phyloP scores from a whole-genome alignment of 2,329 filamentous ascomycete species.

The Tolypocladium endophyticum region DNA sequence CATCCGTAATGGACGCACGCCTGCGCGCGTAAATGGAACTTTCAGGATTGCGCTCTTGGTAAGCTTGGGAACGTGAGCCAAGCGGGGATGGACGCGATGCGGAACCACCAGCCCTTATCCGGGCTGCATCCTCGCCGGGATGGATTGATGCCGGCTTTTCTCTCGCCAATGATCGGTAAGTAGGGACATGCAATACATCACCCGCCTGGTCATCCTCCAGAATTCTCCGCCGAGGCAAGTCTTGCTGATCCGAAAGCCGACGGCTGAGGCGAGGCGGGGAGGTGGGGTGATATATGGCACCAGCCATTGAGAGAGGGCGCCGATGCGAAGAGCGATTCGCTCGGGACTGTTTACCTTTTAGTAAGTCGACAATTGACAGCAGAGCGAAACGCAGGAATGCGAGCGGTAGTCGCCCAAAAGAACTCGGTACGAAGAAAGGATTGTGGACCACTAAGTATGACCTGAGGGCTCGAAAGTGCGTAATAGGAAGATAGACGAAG shows the following conservation, averaged over 20 bases:
- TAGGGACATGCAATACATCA: slow-evolving; percentile 29
- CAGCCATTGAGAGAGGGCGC: slow-evolving; percentile 41
- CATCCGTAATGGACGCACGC: slow-evolving; percentile 38
- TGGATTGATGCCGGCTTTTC: slow-evolving; percentile 31
- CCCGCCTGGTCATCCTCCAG: slow-evolving; percentile 33
- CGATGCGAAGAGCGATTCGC: slow-evolving; percentile 35
- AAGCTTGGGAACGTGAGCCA: slow-evolving; percentile 36
- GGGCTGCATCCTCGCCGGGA: slow-evolving; percentile 25
- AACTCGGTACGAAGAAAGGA: background rate
- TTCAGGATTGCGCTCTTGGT: slow-evolving; percentile 30
- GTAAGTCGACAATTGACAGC: background rate
- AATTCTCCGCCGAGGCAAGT: slow-evolving; percentile 26
- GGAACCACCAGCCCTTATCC: slow-evolving; percentile 20
- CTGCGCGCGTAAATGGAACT: slow-evolving; percentile 17
- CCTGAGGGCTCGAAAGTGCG: background rate
- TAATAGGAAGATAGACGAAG: background rate
- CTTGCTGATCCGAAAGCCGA: slow-evolving; percentile 48
- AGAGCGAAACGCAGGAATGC: background rate
- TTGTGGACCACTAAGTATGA: background rate
- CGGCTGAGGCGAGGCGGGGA: slow-evolving; percentile 41
- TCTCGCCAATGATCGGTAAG: slow-evolving; percentile 29
- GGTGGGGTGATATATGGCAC: slow-evolving; percentile 34
- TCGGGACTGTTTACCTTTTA: slow-evolving; percentile 29
- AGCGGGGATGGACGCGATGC: slow-evolving; percentile 31
- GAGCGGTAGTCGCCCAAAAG: background rate